Percentiles rank a stretch among this genome's conserved stretches.
Conservation (phyloP, 148 eudicot species). For the Rheum nobile region DNA sequence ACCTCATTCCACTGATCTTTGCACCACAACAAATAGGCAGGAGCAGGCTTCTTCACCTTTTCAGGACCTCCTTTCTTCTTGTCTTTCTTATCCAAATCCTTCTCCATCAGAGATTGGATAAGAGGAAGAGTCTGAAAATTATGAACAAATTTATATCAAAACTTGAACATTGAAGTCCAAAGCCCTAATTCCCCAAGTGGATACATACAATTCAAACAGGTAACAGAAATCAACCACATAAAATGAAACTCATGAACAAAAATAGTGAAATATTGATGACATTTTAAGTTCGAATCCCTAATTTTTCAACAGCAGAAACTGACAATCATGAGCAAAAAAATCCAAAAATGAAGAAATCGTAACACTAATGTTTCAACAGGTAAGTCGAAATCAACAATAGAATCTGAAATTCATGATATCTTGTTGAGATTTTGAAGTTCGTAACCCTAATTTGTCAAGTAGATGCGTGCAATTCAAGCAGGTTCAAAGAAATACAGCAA, state of each 20-base stretch:
- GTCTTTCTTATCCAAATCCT: conserved; percentile 50
- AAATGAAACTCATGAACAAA: not conserved
- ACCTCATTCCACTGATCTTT: conserved; percentile 97
- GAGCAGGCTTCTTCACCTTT: conserved; percentile 53
- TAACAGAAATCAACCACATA: not conserved
- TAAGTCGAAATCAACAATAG: no score
- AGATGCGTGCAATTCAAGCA: not conserved
- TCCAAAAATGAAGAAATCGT: no score
- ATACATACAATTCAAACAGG: not conserved
- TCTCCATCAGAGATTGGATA: conserved; percentile 36
- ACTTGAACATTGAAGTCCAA: not conserved
- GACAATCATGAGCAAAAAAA: no score
- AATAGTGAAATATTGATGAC: not conserved
- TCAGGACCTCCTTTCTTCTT: conserved; percentile 57
- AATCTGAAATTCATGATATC: not conserved
- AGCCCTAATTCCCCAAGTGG: not conserved
- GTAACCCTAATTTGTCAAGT: not conserved
- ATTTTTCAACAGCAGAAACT: not conserved
- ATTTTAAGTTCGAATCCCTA: not conserved
- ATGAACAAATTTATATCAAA: not conserved
- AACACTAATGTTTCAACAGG: no score
- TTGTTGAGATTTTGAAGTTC: not conserved
- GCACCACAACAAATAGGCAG: conserved; percentile 74
- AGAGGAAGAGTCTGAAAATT: conserved; percentile 39
- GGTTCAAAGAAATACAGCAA: not conserved